Evolutionary conservation across 2,329 filamentous ascomycete genomes (phyloP).

Genomic region (Cladophialophora exuberans): DNA sequence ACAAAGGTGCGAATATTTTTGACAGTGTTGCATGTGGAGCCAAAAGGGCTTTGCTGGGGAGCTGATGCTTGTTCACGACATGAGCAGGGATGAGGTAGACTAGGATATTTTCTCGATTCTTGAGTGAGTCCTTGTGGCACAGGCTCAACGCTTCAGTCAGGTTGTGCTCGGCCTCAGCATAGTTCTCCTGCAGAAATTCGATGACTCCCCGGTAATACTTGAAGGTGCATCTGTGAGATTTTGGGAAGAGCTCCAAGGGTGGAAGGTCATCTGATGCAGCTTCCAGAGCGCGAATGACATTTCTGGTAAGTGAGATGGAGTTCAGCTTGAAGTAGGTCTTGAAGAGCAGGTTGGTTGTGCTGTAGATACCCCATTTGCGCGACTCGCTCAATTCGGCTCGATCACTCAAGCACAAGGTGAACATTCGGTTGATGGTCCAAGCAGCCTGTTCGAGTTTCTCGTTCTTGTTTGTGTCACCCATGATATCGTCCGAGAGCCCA

Average conservation of each 20-base stretch:
- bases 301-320: constrained; percentile 84
- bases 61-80: constrained; percentile 81
- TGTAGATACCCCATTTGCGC: constrained; percentile 97
- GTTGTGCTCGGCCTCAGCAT: constrained; percentile 78
- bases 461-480: constrained; percentile 74
- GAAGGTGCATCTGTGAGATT: constrained; percentile 90
- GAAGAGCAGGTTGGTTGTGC: constrained; percentile 91
- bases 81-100: constrained; percentile 95
- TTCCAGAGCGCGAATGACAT: constrained; percentile 80
- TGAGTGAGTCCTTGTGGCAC: constrained; percentile 71
- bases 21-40: constrained; percentile 75
- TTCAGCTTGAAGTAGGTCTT: constrained; percentile 98
- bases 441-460: constrained; percentile 90
- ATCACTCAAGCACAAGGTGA: constrained; percentile 86
- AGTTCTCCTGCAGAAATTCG: constrained; percentile 93
- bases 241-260: constrained; percentile 75
- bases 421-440: constrained; percentile 86
- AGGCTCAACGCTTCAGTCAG: constrained; percentile 79
- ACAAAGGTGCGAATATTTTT: constrained; percentile 76
- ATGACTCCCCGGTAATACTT: constrained; percentile 95
- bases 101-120: constrained; percentile 88
- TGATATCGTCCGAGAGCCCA: constrained; percentile 78
- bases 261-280: constrained; percentile 83
- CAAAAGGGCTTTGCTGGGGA: constrained; percentile 75
- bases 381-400: constrained; percentile 70